These are phyloP conservation scores for Teunomyces funiuensis DNA, from an alignment of 805 yeast genomes.

Conservation along the genomic window DNA sequence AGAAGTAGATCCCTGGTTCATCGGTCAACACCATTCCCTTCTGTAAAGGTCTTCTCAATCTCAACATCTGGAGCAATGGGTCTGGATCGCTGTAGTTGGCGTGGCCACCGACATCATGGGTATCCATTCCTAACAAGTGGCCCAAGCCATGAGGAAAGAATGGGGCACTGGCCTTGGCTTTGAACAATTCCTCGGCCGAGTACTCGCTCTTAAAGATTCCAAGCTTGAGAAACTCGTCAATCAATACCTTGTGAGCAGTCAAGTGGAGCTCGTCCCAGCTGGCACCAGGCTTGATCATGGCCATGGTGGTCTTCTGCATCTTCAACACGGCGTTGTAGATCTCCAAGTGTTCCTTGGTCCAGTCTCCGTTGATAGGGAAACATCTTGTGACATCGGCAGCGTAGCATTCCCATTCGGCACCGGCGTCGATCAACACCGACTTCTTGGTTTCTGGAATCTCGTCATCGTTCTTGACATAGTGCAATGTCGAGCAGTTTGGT, in stretches of 20 bases:
- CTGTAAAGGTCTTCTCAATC: constrained; percentile 72
- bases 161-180: constrained; percentile 67
- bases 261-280: constrained; percentile 84
- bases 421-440: constrained; percentile 87
- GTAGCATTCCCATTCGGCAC: constrained; percentile 94
- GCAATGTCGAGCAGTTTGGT: constrained; percentile 85
- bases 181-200: constrained; percentile 63
- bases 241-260: constrained; percentile 74
- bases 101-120: constrained; percentile 92
- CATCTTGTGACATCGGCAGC: constrained; percentile 94
- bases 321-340: constrained; percentile 76
- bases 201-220: constrained; percentile 68
- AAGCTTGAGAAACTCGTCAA: constrained; percentile 64
- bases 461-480: constrained; percentile 78
- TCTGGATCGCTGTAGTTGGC: constrained; percentile 85
- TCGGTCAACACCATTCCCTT: constrained; percentile 86
- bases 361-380: constrained; percentile 87
- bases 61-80: constrained; percentile 70
- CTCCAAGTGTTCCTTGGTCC: constrained; percentile 83
- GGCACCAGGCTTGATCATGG: constrained; percentile 75
- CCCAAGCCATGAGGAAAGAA: constrained; percentile 97
- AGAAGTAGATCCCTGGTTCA: constrained; percentile 94
- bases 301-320: constrained; percentile 78
- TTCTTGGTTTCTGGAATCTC: constrained; percentile 48
- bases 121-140: constrained; percentile 89